phyloP scores from a whole-genome alignment of 2,329 filamentous ascomycete species.

The Ceratocystis harringtonii region DNA sequence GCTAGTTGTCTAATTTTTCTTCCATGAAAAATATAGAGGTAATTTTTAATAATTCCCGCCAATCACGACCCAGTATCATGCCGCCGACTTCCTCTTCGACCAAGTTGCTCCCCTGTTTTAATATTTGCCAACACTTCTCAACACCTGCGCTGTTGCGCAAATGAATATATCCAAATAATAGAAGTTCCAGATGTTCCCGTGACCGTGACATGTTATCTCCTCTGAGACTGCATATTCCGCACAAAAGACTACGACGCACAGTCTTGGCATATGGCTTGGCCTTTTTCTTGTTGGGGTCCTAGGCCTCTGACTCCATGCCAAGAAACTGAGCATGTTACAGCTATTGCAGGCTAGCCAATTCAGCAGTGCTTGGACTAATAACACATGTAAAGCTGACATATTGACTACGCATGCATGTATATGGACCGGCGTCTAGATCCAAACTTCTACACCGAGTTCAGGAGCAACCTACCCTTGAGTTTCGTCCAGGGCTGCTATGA shows the following conservation, averaged over 20 bases:
- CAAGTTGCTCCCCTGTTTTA: too few species aligned
- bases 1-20: too few species aligned
- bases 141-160: too few species aligned
- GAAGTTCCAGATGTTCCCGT: too few species aligned
- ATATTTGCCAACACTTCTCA: too few species aligned
- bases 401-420: neutral
- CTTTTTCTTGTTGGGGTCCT: neutral
- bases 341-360: neutral
- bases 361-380: neutral
- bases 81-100: too few species aligned
- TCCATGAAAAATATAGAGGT: too few species aligned
- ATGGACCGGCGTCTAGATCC: neutral
- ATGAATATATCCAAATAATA: too few species aligned
- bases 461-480: neutral
- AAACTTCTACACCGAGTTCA: neutral
- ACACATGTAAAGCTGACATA: neutral
- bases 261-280: neutral
- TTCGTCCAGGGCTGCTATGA: neutral
- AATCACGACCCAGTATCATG: too few species aligned
- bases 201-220: neutral
- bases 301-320: neutral
- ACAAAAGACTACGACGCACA: neutral
- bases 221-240: neutral
- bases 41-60: too few species aligned
- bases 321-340: neutral